phyloP scores from a whole-genome alignment of 2,329 filamentous ascomycete species.

The Metarhizium rileyi region DNA sequence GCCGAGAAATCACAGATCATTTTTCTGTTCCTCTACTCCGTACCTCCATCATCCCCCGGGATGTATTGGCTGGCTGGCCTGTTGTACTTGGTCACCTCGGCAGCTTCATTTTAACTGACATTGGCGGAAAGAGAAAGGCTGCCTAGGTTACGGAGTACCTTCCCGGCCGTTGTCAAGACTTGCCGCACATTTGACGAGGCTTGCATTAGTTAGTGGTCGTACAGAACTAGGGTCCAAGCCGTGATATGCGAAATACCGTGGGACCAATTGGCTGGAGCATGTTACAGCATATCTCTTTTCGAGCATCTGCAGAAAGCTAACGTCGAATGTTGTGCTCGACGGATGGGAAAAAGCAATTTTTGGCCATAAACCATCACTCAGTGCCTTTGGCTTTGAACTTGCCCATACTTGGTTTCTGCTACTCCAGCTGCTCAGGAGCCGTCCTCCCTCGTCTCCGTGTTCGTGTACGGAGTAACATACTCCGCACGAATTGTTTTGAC shows the following conservation, averaged over 20 bases:
- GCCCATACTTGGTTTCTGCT: neutral
- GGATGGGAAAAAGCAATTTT: constrained; percentile 5
- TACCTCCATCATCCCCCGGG: too few relatives aligned
- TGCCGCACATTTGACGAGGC: constrained; percentile 8
- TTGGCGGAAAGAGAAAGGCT: neutral
- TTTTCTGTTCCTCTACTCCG: neutral
- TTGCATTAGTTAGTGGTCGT: constrained; percentile 12
- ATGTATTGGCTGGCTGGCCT: neutral
- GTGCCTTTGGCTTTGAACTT: neutral
- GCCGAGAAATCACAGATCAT: neutral
- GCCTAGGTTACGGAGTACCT: neutral
- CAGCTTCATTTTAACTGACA: neutral
- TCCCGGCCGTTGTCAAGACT: neutral
- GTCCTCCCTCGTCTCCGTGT: neutral
- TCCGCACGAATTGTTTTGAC: neutral
- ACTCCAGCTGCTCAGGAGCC: neutral
- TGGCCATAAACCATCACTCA: constrained; percentile 1
- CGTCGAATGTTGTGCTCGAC: neutral
- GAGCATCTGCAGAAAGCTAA: neutral
- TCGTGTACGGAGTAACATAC: too few relatives aligned
- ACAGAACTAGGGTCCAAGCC: constrained; percentile 1
- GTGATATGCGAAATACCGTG: neutral
- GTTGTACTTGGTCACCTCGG: neutral
- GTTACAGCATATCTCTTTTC: neutral
- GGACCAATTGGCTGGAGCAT: neutral